Evolutionary conservation across 2,329 filamentous ascomycete genomes (phyloP), one percentile per base, ranked within the genome.

Genomic region (Trichoderma simmonsii): DNA sequence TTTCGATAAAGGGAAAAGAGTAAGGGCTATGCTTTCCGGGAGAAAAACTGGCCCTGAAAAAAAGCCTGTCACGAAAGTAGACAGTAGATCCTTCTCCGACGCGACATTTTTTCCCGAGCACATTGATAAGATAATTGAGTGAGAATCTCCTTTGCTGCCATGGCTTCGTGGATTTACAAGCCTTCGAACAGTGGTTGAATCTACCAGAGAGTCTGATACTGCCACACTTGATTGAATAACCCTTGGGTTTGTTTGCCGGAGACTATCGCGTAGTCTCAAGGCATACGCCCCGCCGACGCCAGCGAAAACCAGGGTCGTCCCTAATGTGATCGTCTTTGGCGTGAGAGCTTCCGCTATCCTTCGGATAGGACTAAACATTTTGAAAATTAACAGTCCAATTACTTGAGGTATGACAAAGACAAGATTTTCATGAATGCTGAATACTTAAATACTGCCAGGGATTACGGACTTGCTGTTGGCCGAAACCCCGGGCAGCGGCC

Each of bases 41-140:
- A 48, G 51, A 21, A 68, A 68, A 48, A 68, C 26, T 21, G 65
- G 65, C n/a, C 65, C 65, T 12, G 65, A 57, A 18, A 68, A 68
- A 12, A 68, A 68, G 4, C 65, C 65, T 1, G 36, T 43, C 26
- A 68, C 26, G 28, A 68, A 59, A 9, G 54, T 24, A n/a, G 24
- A 59, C 28, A 68, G 12, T 2, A 68, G 21, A 8, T 26, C 65
- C n/a, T 68, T 54, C n/a, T 68, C 54, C n/a, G 65, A 59, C 18
- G 51, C 54, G 4, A 15, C 15, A 15, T 59, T 36, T 21, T 59
- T 6, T 43, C 12, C 30, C 18, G 51, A 8, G 18, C 18, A 18
- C 18, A 57, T 2, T 15, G 54, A 15, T 30, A 68, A 32, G 36
- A 60, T 12, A 9, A 43, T 30, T 6, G 65, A 43, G n/a, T 59